Evolutionary conservation across 2,329 filamentous ascomycete genomes (phyloP), one percentile per base, ranked within the genome.

Genomic region (Lasiodiplodia sp.): DNA sequence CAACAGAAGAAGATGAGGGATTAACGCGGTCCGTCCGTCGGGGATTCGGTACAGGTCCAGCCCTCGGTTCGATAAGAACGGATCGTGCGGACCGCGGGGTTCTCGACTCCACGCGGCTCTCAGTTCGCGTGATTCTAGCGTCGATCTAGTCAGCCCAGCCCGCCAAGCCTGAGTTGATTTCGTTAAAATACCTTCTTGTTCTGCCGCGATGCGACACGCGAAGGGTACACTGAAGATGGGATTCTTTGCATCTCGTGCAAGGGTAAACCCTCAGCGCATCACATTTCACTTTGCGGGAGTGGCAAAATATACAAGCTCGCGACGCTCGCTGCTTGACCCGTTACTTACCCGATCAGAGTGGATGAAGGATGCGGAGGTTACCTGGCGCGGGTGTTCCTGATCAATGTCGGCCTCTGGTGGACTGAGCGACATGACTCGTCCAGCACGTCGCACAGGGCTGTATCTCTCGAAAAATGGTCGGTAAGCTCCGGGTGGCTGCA

Each of bases 221-320:
- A 8, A 66, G 38, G 11, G 11, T 56, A 23, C 63, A 66, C 10
- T 44, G 38, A 14, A 66, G 52, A 47, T 34, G 34, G 31, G 63
- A 28, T n/a, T 55, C 38, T 47, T 25, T 44, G 52, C 63, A 66
- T 31, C 37, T 44, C 21, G 49, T 66, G 28, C 63, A 66, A 3
- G 63, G 63, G 25, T 66, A 55, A 4, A 25, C 23, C 37, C 21
- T 47, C 2, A 66, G 63, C 25, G 63, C 63, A 21, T 66, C 63
- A 21, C 63, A 66, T 16, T 56, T 66, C 12, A 40, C 28, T 16
- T 66, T 66, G n/a, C 51, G 49, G 18, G 25, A 38, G 23, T 66
- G 63, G 38, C 63, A 66, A 37, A 56, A 56, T 16, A 23, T 53
- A 12, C 63, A 66, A 1, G 63, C 63, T 16, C 63, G 55, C 16